A percentile compares a stretch with the other conserved stretches of the same genome.
Evolutionary conservation across 805 yeast genomes (phyloP).

Genomic region (Blastobotrys muscicola): DNA sequence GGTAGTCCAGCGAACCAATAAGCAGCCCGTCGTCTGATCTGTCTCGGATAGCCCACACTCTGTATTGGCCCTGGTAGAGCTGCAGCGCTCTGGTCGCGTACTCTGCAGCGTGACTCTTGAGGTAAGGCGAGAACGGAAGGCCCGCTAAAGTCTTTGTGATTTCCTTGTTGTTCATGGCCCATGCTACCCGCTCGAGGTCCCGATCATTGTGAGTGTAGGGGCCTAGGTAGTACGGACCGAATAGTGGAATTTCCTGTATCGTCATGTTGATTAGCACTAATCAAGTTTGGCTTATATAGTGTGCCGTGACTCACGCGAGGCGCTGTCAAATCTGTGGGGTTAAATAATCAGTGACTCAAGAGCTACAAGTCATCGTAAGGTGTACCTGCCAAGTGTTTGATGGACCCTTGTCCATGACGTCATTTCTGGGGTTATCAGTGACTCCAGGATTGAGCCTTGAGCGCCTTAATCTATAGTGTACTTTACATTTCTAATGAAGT

Average conservation of each 20-base stretch:
- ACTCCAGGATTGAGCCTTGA: no score
- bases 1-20: conserved; percentile 10
- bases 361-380: no score
- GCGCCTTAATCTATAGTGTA: no score
- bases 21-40: conserved; percentile 2
- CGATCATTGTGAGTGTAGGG: neutral
- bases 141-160: conserved; percentile 10
- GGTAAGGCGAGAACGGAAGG: conserved; percentile 9
- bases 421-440: no score
- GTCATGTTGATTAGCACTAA: neutral
- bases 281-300: neutral
- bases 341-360: no score
- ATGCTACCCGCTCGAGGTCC: conserved; percentile 5
- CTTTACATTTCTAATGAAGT: no score
- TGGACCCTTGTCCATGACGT: no score
- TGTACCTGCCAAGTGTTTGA: no score
- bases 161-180: conserved; percentile 8
- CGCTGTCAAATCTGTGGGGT: no score
- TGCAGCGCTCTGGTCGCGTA: conserved; percentile 1
- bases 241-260: conserved; percentile 2
- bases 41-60: conserved; percentile 11
- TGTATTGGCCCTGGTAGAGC: neutral
- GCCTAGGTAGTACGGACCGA: conserved; percentile 7
- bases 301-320: neutral
- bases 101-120: conserved; percentile 8